Conservation (phyloP, 495 filamentous ascomycete genomes). For the Xylaria curta region DNA sequence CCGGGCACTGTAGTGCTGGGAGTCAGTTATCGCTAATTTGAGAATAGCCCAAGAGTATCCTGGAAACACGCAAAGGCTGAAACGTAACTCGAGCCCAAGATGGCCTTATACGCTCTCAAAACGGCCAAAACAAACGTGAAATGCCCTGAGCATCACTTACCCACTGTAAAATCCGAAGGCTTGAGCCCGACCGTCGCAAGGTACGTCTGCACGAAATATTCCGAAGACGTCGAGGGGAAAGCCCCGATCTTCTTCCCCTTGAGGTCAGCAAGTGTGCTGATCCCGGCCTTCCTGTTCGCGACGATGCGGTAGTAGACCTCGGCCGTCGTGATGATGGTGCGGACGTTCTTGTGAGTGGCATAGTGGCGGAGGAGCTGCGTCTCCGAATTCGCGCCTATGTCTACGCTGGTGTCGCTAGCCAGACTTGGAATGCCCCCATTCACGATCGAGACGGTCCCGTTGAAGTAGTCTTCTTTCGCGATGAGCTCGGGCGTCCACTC, state of each 20-base stretch:
- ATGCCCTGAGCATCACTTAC: slow-evolving; percentile 13
- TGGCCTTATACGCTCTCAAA: neutral
- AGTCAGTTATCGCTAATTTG: neutral
- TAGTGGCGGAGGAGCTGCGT: slow-evolving; percentile 51
- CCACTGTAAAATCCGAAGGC: slow-evolving; percentile 41
- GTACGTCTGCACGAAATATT: slow-evolving; percentile 48
- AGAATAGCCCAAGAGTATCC: neutral
- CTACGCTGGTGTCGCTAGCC: slow-evolving; percentile 33
- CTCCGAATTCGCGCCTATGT: slow-evolving; percentile 51
- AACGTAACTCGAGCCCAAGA: neutral
- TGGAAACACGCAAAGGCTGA: neutral
- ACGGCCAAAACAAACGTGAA: neutral
- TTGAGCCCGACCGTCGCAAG: slow-evolving; percentile 43
- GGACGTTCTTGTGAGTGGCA: slow-evolving; percentile 46
- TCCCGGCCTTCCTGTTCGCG: slow-evolving; percentile 45
- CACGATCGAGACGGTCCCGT: slow-evolving; percentile 34
- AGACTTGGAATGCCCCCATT: slow-evolving; percentile 44
- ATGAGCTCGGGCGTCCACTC: slow-evolving; percentile 43
- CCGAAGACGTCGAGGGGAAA: slow-evolving; percentile 45
- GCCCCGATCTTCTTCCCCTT: slow-evolving; percentile 54
- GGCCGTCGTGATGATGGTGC: slow-evolving; percentile 48
- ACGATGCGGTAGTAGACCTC: slow-evolving; percentile 52
- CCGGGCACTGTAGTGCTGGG: slow-evolving; percentile 29
- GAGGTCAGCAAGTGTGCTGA: slow-evolving; percentile 44
- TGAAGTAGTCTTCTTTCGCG: slow-evolving; percentile 41